Base-by-base conservation (phyloP, 2,329 filamentous ascomycete species). In the Neopestalotiopsis rosae region DNA sequence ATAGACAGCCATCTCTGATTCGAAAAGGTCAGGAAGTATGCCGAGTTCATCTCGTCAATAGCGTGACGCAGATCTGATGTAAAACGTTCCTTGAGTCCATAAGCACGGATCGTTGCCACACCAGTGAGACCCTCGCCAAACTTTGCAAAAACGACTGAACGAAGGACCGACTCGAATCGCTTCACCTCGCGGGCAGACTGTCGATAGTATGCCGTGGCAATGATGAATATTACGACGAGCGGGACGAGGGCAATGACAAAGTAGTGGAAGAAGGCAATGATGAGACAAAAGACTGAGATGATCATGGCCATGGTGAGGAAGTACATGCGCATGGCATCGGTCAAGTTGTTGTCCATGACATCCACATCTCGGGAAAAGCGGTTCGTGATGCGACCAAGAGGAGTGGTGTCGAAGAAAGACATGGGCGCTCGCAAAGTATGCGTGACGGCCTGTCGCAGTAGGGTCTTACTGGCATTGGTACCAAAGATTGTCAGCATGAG, bases 331-430 rank as follows among this genome's bases (percentile, higher is more conserved):
- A 98, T 94, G 3, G 94, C 92, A 75, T 98, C 95, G 0, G 92
- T 92, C 58, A 98, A 83, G 69, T 91, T 94, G 79, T 97, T 97
- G 82, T 98, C 96, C 94, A 98, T 97, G 68, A 96, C 94, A 76
- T 98, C 94, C 56, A 98, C 93, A 76, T 99, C 96, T 74, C 95
- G 92, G 40, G 94, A 97, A 81, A 98, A 98, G 17, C 96, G 93
- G 79, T 98, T 98, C 28, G 94, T 97, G 79, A 98, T 98, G 49
- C 95, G 92, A 24, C 96, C 96, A 1, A 98, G 87, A 0, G 96
- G 96, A 0, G 96, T 98, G 0, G 96, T 98, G 76, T 99, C 96
- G 82, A 98, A 98, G 83, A 98, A 98, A 4, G 93, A 92, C 94
- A 91, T 91, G n/a, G 89, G 89, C 2, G 89, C 89, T 32, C 89